phyloP scores from a whole-genome alignment of 345 rosid genomes.

The Lepidium aucheri region DNA sequence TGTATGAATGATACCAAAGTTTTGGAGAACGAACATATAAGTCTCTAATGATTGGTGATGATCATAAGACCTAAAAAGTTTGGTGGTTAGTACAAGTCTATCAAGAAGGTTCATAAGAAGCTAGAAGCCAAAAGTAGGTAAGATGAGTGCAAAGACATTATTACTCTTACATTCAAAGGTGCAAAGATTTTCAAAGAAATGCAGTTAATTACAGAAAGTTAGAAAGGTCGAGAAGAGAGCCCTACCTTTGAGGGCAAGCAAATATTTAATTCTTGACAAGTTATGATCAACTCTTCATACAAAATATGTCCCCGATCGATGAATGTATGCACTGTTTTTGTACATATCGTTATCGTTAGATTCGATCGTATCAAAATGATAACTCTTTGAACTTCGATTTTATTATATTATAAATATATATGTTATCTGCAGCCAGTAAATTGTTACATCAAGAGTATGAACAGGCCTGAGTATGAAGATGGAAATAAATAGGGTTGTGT shows the following conservation, averaged over 20 bases:
- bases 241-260: slow-evolving; percentile 24
- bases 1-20: neutral
- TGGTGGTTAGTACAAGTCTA: slow-evolving; percentile 10
- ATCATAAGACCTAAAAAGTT: neutral
- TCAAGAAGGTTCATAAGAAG: slow-evolving; percentile 8
- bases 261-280: slow-evolving; percentile 14
- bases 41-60: neutral
- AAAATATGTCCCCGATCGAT: slow-evolving; percentile 16
- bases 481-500: neutral
- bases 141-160: slow-evolving; percentile 8
- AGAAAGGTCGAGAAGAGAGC: slow-evolving; percentile 29
- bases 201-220: slow-evolving; percentile 10
- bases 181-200: slow-evolving; percentile 17
- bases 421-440: neutral
- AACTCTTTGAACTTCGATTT: neutral
- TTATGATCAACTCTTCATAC: neutral
- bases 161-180: slow-evolving; percentile 10
- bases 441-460: slow-evolving; percentile 17
- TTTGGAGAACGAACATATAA: neutral
- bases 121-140: slow-evolving; percentile 22
- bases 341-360: neutral
- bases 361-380: slow-evolving; percentile 7
- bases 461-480: neutral
- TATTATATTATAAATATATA: neutral
- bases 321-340: slow-evolving; percentile 1